A percentile compares a stretch with the other conserved stretches of the same genome.
These are phyloP conservation scores for Pseudonitzschia pungens DNA, from an alignment of 108 stramenopile species.

Conservation along the genomic window DNA sequence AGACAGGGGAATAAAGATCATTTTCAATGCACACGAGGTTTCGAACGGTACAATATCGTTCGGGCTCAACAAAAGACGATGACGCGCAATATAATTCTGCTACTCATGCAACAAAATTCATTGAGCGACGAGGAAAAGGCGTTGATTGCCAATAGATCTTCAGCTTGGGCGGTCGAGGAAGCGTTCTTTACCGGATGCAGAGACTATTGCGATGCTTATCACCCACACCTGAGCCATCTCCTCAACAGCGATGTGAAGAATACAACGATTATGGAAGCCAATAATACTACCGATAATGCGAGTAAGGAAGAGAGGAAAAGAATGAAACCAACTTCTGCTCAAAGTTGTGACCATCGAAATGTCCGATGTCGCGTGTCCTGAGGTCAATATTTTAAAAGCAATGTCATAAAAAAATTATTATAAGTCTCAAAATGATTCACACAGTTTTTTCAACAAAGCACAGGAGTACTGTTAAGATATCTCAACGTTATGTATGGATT, in stretches of 20 bases:
- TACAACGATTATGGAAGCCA: not conserved
- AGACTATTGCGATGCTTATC: conserved; percentile 15
- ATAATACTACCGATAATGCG: not conserved
- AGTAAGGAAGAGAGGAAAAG: not conserved
- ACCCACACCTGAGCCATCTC: not conserved
- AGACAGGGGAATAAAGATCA: not conserved
- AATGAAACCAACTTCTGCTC: not conserved
- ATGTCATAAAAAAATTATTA: too few relatives aligned
- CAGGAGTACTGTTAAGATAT: too few relatives aligned
- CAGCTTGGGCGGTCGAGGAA: conserved; percentile 3
- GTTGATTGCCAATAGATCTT: not conserved
- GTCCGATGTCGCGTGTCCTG: not conserved
- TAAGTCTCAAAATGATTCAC: too few relatives aligned
- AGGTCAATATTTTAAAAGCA: not conserved
- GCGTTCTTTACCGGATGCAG: conserved; percentile 6
- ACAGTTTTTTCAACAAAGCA: too few relatives aligned
- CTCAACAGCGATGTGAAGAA: not conserved
- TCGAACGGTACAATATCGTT: conserved; percentile 5
- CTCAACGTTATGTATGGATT: too few relatives aligned
- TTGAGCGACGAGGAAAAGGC: conserved; percentile 8
- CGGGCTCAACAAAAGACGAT: conserved; percentile 7
- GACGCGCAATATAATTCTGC: conserved; percentile 10
- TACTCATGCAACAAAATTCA: conserved; percentile 2
- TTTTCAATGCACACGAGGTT: conserved; percentile 7
- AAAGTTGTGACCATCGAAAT: not conserved